Percentiles rank a stretch among this genome's conserved stretches.
Conservation (phyloP, 129 eudicot species). For the Flaveria robusta region DNA sequence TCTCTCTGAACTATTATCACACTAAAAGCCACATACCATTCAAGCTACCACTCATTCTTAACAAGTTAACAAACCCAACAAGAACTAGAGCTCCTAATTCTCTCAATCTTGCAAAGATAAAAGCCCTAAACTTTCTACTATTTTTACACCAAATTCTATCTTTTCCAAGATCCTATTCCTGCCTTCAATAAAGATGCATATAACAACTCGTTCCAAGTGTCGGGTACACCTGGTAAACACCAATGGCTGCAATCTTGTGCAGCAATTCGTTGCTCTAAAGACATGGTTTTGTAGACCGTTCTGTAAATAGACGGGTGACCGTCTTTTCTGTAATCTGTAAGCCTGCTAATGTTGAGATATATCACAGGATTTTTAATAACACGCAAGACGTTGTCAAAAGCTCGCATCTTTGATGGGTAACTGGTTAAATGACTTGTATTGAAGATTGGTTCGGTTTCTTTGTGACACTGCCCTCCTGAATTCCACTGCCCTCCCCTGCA, state of each 20-base stretch:
- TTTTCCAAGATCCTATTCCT: constrained; percentile 59
- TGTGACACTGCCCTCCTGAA: constrained; percentile 93
- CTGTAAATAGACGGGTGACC: constrained; percentile 90
- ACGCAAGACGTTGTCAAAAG: constrained; percentile 55
- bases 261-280: constrained; percentile 40
- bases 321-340: constrained; percentile 86
- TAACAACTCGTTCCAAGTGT: constrained; percentile 88
- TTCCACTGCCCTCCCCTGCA: constrained; percentile 96
- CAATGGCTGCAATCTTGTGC: constrained; percentile 97
- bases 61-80: constrained; percentile 14
- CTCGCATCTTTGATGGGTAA: constrained; percentile 82
- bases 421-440: constrained; percentile 52
- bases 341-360: constrained; percentile 78
- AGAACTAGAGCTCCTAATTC: constrained; percentile 2
- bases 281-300: constrained; percentile 38
- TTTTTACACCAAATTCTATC: constrained; percentile 29
- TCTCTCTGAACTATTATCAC: constrained; percentile 2
- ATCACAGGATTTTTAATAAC: constrained; percentile 68
- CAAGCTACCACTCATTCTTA: constrained; percentile 12
- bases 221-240: constrained; percentile 98
- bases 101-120: no score
- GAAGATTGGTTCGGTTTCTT: constrained; percentile 77
- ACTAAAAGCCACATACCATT: constrained; percentile 12
- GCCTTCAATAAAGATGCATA: constrained; percentile 67
- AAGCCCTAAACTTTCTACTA: background rate